A percentile compares a stretch with the other conserved stretches of the same genome.
Conservation (phyloP, 176 grass and related monocot species). For the Guadua angustifolia region DNA sequence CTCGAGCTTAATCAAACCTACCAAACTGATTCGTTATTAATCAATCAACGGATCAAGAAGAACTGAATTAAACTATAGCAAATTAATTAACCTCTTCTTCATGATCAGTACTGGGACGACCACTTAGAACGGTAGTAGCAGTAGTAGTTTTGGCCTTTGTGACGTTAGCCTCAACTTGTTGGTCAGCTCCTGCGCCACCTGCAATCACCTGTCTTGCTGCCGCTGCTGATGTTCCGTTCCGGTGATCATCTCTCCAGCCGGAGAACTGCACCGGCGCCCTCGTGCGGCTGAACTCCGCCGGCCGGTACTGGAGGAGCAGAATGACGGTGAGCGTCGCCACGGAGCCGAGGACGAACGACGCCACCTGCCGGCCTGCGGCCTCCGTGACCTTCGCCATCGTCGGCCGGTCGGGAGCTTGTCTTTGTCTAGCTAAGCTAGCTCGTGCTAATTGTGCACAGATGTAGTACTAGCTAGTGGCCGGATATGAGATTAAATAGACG, state of each 20-base stretch:
- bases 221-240: background rate
- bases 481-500: background rate
- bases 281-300: conserved; percentile 10
- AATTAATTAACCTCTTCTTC: conserved; percentile 6
- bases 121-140: background rate
- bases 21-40: too few species aligned
- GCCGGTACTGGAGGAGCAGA: conserved; percentile 42
- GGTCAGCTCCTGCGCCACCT: background rate
- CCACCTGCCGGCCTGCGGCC: conserved; percentile 31
- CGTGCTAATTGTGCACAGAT: background rate
- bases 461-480: too few species aligned
- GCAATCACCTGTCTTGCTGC: background rate
- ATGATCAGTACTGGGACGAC: background rate
- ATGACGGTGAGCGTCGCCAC: conserved; percentile 43
- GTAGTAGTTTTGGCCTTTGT: background rate
- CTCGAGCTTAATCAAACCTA: too few species aligned
- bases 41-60: background rate
- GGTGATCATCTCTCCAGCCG: background rate
- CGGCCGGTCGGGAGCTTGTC: background rate
- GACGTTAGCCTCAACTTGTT: background rate
- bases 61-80: background rate
- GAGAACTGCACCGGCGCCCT: background rate
- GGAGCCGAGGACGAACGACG: conserved; percentile 49
- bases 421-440: background rate
- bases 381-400: conserved; percentile 12